Conservation (phyloP, 257 asterid genomes). For the Gynochthodes officinalis region DNA sequence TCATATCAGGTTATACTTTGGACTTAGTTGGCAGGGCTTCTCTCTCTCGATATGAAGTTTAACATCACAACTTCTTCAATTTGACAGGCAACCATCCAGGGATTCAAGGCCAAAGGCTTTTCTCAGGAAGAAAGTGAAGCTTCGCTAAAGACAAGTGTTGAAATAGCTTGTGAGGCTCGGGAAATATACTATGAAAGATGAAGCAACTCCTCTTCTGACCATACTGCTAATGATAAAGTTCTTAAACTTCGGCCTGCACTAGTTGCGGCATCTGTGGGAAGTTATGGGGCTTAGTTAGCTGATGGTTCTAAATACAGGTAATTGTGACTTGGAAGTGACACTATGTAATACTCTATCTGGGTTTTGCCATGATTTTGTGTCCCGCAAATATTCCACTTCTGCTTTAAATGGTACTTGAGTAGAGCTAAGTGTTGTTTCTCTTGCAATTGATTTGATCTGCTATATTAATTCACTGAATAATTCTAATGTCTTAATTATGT, state of each 20-base stretch:
- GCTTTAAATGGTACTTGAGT: background rate
- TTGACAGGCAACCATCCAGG: conserved; percentile 87
- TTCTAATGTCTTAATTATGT: background rate
- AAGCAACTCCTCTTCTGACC: conserved; percentile 34
- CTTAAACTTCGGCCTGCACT: conserved; percentile 61
- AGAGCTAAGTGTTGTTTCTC: background rate
- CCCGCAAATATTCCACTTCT: background rate
- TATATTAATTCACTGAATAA: no score
- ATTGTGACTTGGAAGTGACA: conserved; percentile 6
- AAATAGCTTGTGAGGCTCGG: conserved; percentile 75
- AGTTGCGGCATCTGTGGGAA: conserved; percentile 95
- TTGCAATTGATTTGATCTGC: background rate
- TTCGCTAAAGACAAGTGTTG: conserved; percentile 73
- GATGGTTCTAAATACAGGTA: conserved; percentile 96
- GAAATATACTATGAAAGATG: conserved; percentile 57
- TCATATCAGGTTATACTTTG: conserved; percentile 68
- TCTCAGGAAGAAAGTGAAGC: conserved; percentile 69
- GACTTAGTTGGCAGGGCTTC: conserved; percentile 8
- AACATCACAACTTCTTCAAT: conserved; percentile 13
- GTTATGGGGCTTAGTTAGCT: conserved; percentile 89
- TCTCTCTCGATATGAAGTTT: conserved; percentile 8
- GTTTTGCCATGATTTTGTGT: background rate
- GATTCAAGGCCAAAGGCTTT: conserved; percentile 77
- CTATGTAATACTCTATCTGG: background rate
- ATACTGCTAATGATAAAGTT: conserved; percentile 41